A percentile compares a stretch with the other conserved stretches of the same genome.
Conservation (phyloP, 139 green algal species). For the Deuterostichococcus epilithicus region DNA sequence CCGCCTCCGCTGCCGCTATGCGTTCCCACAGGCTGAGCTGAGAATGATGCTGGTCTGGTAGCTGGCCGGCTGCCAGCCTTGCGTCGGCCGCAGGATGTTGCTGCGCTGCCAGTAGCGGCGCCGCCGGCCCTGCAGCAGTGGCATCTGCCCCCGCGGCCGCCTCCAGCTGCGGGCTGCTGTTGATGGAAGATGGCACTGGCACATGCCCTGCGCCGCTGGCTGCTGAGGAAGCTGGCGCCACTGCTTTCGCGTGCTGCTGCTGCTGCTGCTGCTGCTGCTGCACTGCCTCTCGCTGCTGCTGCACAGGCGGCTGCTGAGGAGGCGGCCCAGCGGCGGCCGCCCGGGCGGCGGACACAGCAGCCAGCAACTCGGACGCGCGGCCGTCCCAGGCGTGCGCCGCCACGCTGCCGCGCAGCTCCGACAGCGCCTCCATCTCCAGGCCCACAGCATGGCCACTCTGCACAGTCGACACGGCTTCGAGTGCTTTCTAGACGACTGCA, state of each 20-base stretch:
- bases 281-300: neutral
- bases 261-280: slow-evolving; percentile 3
- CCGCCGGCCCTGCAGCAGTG: neutral
- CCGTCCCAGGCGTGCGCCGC: slow-evolving; percentile 14
- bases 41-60: neutral
- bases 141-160: neutral
- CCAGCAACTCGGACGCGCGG: slow-evolving; percentile 7
- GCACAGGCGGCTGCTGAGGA: neutral
- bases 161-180: neutral
- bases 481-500: too few species aligned
- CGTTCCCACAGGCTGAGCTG: neutral
- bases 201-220: neutral
- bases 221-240: neutral
- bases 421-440: slow-evolving; percentile 29
- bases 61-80: too few species aligned
- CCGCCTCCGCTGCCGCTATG: neutral
- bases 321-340: neutral
- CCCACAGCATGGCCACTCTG: slow-evolving; percentile 11
- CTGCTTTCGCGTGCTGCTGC: neutral
- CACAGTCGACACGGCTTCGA: neutral
- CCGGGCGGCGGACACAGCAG: neutral
- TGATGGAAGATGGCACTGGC: neutral
- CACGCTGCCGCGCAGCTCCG: neutral
- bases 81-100: too few species aligned
- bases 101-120: neutral